Conservation (phyloP, 805 yeast genomes). For the Candida orba region DNA sequence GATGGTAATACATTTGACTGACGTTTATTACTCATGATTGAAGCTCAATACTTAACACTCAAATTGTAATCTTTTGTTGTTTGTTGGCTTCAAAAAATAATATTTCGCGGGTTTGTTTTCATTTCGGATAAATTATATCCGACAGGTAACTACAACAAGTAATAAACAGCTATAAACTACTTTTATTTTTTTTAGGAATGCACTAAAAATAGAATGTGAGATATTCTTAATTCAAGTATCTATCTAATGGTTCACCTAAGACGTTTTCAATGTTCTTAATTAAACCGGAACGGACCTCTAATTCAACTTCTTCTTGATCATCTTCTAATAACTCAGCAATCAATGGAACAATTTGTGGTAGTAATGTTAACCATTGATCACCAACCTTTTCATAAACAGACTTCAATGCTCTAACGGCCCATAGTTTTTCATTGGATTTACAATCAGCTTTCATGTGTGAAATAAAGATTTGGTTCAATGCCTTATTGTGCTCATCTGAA, state of each 20-base stretch:
- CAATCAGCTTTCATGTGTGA: constrained; percentile 62
- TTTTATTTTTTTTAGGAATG: not conserved
- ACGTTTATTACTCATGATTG: not conserved
- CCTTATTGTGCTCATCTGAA: constrained; percentile 69
- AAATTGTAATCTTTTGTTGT: too few relatives aligned
- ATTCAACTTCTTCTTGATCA: constrained; percentile 88
- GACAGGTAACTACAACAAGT: not conserved
- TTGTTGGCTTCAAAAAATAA: too few relatives aligned
- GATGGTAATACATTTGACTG: constrained; percentile 14
- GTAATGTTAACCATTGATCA: constrained; percentile 83
- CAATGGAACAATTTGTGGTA: constrained; percentile 92
- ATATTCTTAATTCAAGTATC: constrained; percentile 44
- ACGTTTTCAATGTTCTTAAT: constrained; percentile 89
- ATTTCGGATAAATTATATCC: not conserved
- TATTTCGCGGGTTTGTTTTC: too few relatives aligned
- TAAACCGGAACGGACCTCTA: constrained; percentile 83
- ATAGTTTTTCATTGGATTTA: constrained; percentile 52
- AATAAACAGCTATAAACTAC: too few relatives aligned
- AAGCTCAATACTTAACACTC: not conserved
- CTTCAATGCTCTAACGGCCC: constrained; percentile 78
- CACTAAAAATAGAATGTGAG: not conserved
- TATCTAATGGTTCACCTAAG: constrained; percentile 90
- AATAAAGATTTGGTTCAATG: constrained; percentile 55
- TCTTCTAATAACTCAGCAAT: constrained; percentile 94
- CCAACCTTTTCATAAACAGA: constrained; percentile 85